Base-by-base conservation (phyloP, 495 filamentous ascomycete genomes). In the Cercophora newfieldiana region DNA sequence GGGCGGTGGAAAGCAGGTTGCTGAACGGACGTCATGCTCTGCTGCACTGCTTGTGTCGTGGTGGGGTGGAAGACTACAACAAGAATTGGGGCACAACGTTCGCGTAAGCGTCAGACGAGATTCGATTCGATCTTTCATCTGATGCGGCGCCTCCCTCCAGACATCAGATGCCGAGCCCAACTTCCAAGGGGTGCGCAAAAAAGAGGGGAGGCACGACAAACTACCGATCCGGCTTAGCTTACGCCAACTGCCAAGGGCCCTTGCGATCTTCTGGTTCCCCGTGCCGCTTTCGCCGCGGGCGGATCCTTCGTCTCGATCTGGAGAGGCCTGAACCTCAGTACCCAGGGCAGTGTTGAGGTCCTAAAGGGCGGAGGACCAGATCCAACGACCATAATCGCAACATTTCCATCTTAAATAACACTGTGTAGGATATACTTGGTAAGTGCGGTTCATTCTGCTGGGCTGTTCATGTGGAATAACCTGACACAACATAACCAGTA, bases 111-210 rank as follows among this genome's bases (percentile, higher is more conserved):
- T 63, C 22, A 56, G 61, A 56, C 29, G 61, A 63, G 61, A 63
- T 63, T 54, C 26, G 61, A 54, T 63, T 54, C 50, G 61, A 63
- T 63, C 61, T 62, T 47, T 60, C 60, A 26, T 50, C 47, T 29
- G 44, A 29, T 50, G 55, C 55, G 55, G 55, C 55, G 55, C 30
- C 33, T 47, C 21, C 21, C 16, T 24, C 33, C 28, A 19, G n/a
- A 60, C 19, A 25, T 28, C 58, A 60, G 31, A 44, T 44, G 58
- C 31, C 30, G 30, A 48, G 33, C 21, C n/a, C 58, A 54, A 47
- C 37, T 47, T 47, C 37, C 37, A 57, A 30, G 61, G 60, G 25
- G 48, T 50, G 44, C 14, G 47, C 25, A 33, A 62, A 51, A 62
- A 18, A 51, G 44, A 33, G 47, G 47, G 7, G 26, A 61, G 24